Conservation (phyloP, 208 protist genomes). For the Trypanosoma scelopori region DNA sequence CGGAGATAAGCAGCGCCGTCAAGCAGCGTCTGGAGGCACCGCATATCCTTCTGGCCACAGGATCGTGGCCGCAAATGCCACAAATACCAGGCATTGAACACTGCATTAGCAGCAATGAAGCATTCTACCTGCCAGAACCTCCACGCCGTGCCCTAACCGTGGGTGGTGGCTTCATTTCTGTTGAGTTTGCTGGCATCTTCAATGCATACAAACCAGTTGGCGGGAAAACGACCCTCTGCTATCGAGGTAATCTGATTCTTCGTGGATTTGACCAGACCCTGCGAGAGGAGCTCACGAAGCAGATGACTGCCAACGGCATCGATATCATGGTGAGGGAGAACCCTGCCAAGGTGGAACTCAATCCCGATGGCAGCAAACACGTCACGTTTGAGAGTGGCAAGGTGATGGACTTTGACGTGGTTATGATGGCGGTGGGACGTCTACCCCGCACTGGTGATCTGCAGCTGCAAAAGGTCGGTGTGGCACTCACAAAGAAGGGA, state of each 20-base stretch:
- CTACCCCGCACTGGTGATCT: constrained; percentile 89
- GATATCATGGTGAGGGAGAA: constrained; percentile 74
- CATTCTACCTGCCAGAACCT: constrained; percentile 82
- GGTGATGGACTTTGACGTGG: constrained; percentile 87
- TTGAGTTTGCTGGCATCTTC: constrained; percentile 93
- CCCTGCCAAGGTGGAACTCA: constrained; percentile 72
- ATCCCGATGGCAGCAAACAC: constrained; percentile 64
- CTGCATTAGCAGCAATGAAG: constrained; percentile 91
- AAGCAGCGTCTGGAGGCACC: constrained; percentile 63
- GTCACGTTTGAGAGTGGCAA: constrained; percentile 84
- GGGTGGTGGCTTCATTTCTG: constrained; percentile 89
- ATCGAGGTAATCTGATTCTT: constrained; percentile 78
- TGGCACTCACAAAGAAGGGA: constrained; percentile 84
- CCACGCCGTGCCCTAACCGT: constrained; percentile 82
- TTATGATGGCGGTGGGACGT: constrained; percentile 96
- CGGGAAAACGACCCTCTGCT: constrained; percentile 75
- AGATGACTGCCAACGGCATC: constrained; percentile 84
- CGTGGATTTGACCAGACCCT: constrained; percentile 86
- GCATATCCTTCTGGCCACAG: constrained; percentile 83
- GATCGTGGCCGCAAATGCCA: constrained; percentile 83
- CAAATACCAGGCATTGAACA: constrained; percentile 82
- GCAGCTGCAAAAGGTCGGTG: constrained; percentile 89
- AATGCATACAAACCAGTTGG: constrained; percentile 79
- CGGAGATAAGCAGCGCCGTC: constrained; percentile 48
- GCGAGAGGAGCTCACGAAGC: constrained; percentile 71